Percentiles rank a stretch among this genome's conserved stretches.
Conservation (phyloP, 208 protist genomes). For the Entamoeba invadens region DNA sequence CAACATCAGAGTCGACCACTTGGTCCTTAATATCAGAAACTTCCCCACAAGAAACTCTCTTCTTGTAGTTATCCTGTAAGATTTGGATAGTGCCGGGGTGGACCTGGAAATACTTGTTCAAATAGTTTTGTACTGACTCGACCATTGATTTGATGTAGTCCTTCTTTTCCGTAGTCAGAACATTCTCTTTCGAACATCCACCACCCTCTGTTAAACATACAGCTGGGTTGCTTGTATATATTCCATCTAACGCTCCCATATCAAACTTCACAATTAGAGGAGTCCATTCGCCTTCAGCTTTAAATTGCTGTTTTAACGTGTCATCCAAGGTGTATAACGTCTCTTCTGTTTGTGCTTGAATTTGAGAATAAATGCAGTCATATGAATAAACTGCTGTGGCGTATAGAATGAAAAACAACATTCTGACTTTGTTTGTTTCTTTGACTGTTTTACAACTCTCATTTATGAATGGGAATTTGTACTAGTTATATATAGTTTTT, state of each 20-base stretch:
- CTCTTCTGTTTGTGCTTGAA: neutral
- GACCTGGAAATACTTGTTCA: neutral
- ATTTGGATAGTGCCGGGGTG: neutral
- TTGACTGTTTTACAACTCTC: too few species aligned
- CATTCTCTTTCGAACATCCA: neutral
- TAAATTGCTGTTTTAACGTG: too few species aligned
- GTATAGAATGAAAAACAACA: neutral
- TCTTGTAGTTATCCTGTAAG: neutral
- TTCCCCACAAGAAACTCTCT: neutral
- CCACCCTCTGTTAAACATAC: neutral
- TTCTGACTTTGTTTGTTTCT: too few species aligned
- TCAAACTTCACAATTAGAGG: neutral
- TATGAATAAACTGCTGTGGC: neutral
- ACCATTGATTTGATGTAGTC: neutral
- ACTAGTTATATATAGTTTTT: too few species aligned
- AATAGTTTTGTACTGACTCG: neutral
- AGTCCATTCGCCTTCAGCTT: neutral
- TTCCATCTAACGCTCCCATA: neutral
- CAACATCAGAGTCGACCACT: neutral
- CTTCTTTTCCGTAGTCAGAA: neutral
- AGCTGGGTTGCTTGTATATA: neutral
- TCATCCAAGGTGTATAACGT: neutral
- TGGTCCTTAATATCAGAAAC: neutral
- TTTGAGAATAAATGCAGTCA: neutral
- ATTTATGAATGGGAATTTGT: too few species aligned